phyloP scores from a whole-genome alignment of 1,284 basidiomycete species.

The Ganoderma boninense region DNA sequence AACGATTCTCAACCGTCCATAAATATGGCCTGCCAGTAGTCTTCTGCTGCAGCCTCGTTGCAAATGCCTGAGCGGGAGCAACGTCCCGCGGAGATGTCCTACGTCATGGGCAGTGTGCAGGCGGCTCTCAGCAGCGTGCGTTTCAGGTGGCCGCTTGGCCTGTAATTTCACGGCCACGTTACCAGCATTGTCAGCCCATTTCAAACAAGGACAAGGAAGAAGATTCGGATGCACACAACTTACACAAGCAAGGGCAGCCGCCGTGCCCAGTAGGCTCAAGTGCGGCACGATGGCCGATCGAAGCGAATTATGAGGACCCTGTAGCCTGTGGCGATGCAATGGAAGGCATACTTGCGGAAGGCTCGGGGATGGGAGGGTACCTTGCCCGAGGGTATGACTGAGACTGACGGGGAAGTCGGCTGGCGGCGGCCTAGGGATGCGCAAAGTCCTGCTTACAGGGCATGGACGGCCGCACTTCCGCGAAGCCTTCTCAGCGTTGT shows the following conservation, averaged over 20 bases:
- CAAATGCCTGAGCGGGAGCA: not conserved
- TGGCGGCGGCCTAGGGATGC: not conserved
- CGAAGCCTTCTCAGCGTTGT: not conserved
- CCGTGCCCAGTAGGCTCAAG: not conserved
- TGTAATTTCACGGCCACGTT: not conserved
- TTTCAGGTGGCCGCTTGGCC: not conserved
- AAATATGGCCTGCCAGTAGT: not conserved
- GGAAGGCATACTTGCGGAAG: not conserved
- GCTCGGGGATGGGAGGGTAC: not conserved
- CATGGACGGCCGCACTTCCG: not conserved
- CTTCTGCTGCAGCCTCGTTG: not conserved
- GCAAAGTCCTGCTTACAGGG: not conserved
- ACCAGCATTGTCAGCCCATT: not conserved
- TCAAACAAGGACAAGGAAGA: not conserved
- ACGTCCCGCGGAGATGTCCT: not conserved
- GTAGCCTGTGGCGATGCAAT: not conserved
- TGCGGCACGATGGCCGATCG: not conserved
- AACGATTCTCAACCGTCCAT: not conserved
- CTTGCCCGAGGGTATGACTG: not conserved
- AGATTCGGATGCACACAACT: not conserved
- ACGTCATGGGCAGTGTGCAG: not conserved
- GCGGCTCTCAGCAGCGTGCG: not conserved
- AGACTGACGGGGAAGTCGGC: not conserved
- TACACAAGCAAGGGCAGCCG: not conserved
- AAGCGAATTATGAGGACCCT: not conserved